Percentiles rank a stretch among this genome's conserved stretches.
phyloP scores from a whole-genome alignment of 306 rosid genomes.

The Trichosanthes truncata region DNA sequence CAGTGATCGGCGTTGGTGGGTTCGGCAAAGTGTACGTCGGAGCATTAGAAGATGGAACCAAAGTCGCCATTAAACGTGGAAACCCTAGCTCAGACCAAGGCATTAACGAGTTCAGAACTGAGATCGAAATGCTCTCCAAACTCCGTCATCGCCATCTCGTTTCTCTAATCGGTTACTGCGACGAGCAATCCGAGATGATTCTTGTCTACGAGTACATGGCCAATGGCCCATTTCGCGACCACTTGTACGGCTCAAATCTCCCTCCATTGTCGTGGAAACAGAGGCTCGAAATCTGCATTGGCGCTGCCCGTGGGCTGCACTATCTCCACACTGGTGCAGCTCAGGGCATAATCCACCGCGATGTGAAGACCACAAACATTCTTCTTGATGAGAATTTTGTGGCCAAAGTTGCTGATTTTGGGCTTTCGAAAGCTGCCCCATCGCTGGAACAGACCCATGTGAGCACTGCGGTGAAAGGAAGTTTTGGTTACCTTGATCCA shows the following conservation, averaged over 20 bases:
- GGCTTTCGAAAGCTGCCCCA: conserved; percentile 59
- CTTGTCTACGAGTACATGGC: conserved; percentile 83
- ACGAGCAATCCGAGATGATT: conserved; percentile 74
- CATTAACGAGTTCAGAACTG: conserved; percentile 67
- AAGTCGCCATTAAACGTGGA: conserved; percentile 68
- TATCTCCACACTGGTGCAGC: conserved; percentile 90
- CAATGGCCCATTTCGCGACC: conserved; percentile 72
- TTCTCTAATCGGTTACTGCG: conserved; percentile 68
- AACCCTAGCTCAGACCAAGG: conserved; percentile 65
- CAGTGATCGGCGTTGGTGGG: conserved; percentile 75
- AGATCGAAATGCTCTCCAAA: conserved; percentile 69
- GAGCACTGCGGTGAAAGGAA: conserved; percentile 89
- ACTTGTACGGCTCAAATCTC: conserved; percentile 42
- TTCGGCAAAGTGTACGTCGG: conserved; percentile 82
- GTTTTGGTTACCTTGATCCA: conserved; percentile 88
- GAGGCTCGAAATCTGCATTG: conserved; percentile 73
- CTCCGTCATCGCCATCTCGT: conserved; percentile 86
- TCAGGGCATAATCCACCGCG: conserved; percentile 67
- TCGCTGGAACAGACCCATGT: conserved; percentile 53
- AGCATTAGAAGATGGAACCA: conserved; percentile 50
- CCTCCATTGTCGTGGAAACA: conserved; percentile 67
- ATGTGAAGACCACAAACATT: conserved; percentile 82
- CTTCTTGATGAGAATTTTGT: conserved; percentile 67
- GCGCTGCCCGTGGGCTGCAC: conserved; percentile 79
- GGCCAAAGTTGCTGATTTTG: conserved; percentile 79